Conservation (phyloP, 2,329 filamentous ascomycete genomes). For the Fusarium globosum region DNA sequence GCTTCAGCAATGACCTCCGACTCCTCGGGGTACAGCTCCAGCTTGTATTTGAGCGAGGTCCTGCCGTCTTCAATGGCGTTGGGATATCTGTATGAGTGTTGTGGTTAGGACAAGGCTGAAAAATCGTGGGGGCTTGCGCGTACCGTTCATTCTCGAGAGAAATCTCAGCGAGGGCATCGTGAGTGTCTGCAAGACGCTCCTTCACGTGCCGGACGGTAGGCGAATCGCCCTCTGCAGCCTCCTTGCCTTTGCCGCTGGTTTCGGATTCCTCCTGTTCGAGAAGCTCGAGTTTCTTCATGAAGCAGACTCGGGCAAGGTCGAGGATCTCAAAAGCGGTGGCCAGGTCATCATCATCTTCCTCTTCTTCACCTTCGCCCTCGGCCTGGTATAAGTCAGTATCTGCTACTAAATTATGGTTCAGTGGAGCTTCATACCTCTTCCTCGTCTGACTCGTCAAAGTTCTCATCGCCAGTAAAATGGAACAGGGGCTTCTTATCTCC, state of each 20-base stretch:
- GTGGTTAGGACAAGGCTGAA: background rate
- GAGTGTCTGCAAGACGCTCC: conserved; percentile 90
- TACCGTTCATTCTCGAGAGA: conserved; percentile 94
- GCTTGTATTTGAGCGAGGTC: conserved; percentile 80
- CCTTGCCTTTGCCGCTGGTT: conserved; percentile 57
- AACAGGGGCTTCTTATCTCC: conserved; percentile 79
- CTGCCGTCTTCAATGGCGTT: conserved; percentile 88
- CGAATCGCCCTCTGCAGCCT: conserved; percentile 54
- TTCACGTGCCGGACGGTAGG: conserved; percentile 71
- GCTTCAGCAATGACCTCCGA: conserved; percentile 91
- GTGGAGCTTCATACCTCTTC: conserved; percentile 61
- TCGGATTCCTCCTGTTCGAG: conserved; percentile 48
- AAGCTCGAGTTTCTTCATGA: conserved; percentile 64
- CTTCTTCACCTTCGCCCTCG: conserved; percentile 56
- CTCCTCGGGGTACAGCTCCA: conserved; percentile 81
- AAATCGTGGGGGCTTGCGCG: conserved; percentile 19
- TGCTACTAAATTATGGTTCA: background rate
- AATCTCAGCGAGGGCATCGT: conserved; percentile 94
- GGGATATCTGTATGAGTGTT: conserved; percentile 67
- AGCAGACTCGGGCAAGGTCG: conserved; percentile 78
- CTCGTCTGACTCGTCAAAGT: conserved; percentile 86
- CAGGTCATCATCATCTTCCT: conserved; percentile 77
- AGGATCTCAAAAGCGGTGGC: conserved; percentile 86
- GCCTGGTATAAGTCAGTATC: conserved; percentile 40
- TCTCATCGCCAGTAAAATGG: conserved; percentile 93